Evolutionary conservation across 1,139 yeast species (phyloP).

Genomic region (Taphrina betulina): DNA sequence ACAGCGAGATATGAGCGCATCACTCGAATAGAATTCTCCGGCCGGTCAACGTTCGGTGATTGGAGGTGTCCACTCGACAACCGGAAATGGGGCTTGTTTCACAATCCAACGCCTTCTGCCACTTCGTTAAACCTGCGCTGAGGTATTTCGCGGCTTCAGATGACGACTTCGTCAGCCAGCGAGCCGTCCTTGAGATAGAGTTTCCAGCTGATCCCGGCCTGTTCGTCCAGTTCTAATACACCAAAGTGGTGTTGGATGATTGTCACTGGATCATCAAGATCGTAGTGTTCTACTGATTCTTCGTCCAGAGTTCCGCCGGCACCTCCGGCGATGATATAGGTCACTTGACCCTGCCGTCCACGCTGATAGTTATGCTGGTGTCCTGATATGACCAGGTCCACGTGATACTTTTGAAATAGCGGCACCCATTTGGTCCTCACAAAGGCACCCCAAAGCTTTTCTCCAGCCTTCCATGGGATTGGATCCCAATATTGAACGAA

Average conservation of each 20-base stretch:
- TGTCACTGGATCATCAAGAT: slow-evolving; percentile 12
- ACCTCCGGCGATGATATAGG: slow-evolving; percentile 25
- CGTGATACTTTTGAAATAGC: slow-evolving; percentile 7
- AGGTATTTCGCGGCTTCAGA: too few relatives aligned
- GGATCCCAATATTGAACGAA: slow-evolving; percentile 29
- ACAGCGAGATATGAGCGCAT: too few relatives aligned
- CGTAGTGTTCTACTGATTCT: slow-evolving; percentile 13
- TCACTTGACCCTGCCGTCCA: slow-evolving; percentile 11
- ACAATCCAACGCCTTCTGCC: too few relatives aligned
- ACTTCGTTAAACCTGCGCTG: too few relatives aligned
- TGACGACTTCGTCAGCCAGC: not conserved
- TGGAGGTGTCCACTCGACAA: too few relatives aligned
- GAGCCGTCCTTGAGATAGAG: slow-evolving; percentile 12
- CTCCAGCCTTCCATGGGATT: slow-evolving; percentile 20
- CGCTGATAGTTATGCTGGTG: slow-evolving; percentile 31
- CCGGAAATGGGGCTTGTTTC: too few relatives aligned
- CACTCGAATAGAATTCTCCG: too few relatives aligned
- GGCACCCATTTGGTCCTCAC: slow-evolving; percentile 17
- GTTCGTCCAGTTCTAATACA: not conserved
- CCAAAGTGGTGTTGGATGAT: slow-evolving; percentile 20
- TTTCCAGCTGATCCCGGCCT: slow-evolving; percentile 14
- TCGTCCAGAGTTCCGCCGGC: slow-evolving; percentile 26
- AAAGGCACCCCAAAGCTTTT: slow-evolving; percentile 18
- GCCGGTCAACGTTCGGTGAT: too few relatives aligned
- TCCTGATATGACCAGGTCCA: slow-evolving; percentile 27